Percentiles rank a stretch among this genome's conserved stretches.
Conservation (phyloP, 495 filamentous ascomycete genomes). For the Tirmania nivea region DNA sequence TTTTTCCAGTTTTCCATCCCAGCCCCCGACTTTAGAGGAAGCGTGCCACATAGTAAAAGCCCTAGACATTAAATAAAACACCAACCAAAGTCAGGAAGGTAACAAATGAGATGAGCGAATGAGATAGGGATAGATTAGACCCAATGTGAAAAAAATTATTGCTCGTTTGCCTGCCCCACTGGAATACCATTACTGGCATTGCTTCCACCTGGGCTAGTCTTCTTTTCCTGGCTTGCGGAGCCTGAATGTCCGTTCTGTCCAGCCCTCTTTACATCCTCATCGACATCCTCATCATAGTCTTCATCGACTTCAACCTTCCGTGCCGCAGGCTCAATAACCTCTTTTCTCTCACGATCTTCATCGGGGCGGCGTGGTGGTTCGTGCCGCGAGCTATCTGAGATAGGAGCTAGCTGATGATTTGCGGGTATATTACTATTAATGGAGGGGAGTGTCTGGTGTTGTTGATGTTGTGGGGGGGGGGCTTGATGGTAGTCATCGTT, state of each 20-base stretch:
- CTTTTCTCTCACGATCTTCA: slow-evolving; percentile 28
- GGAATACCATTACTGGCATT: background rate
- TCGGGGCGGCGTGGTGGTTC: slow-evolving; percentile 17
- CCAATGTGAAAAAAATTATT: too few relatives aligned
- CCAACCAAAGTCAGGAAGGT: too few relatives aligned
- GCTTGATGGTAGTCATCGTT: slow-evolving; percentile 31
- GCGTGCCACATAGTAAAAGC: too few relatives aligned
- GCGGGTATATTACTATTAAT: slow-evolving; percentile 24
- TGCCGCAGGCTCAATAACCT: slow-evolving; percentile 58
- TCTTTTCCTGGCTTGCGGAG: background rate
- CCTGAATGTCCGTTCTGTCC: background rate
- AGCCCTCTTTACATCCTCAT: slow-evolving; percentile 55
- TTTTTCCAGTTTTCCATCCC: too few relatives aligned
- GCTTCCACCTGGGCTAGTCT: background rate
- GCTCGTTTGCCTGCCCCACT: background rate
- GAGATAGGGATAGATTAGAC: too few relatives aligned
- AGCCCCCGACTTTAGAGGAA: too few relatives aligned
- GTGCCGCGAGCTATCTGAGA: slow-evolving; percentile 24
- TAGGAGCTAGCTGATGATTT: slow-evolving; percentile 22
- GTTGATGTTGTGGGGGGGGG: slow-evolving; percentile 36
- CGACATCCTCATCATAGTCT: slow-evolving; percentile 75
- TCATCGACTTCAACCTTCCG: slow-evolving; percentile 96
- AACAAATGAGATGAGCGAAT: too few relatives aligned
- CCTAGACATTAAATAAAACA: too few relatives aligned
- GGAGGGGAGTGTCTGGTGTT: slow-evolving; percentile 31